phyloP scores from a whole-genome alignment of 345 rosid genomes.

The Pugionium cornutum region DNA sequence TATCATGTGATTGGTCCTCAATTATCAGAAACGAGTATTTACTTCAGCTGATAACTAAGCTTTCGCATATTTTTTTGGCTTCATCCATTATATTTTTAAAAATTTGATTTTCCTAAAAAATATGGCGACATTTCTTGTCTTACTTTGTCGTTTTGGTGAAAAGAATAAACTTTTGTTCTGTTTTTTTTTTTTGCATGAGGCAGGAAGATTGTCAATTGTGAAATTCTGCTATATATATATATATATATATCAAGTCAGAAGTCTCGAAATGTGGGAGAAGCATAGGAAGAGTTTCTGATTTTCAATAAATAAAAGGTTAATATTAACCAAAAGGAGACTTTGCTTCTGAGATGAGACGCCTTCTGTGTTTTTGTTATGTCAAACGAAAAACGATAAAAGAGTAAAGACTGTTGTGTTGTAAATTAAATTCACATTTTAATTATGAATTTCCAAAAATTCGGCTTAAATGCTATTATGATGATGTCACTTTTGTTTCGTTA shows the following conservation, averaged over 20 bases:
- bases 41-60: too few species aligned
- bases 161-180: background rate
- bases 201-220: conserved; percentile 19
- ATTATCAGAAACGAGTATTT: background rate
- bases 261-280: conserved; percentile 31
- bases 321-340: conserved; percentile 25
- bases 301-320: conserved; percentile 16
- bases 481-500: too few species aligned
- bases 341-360: conserved; percentile 25
- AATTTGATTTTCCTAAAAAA: too few species aligned
- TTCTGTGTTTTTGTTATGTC: conserved; percentile 28
- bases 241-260: conserved; percentile 19
- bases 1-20: conserved; percentile 7
- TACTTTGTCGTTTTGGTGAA: too few species aligned
- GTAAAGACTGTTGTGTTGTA: conserved; percentile 35
- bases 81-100: too few species aligned
- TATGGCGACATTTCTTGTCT: too few species aligned
- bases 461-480: background rate
- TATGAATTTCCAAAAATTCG: background rate
- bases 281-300: conserved; percentile 33
- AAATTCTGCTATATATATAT: conserved; percentile 26
- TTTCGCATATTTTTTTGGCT: too few species aligned
- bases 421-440: conserved; percentile 18
- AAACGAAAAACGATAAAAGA: background rate
- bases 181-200: conserved; percentile 19